phyloP scores from a whole-genome alignment of 179 eudicot species.

The Drosera spatulata region DNA sequence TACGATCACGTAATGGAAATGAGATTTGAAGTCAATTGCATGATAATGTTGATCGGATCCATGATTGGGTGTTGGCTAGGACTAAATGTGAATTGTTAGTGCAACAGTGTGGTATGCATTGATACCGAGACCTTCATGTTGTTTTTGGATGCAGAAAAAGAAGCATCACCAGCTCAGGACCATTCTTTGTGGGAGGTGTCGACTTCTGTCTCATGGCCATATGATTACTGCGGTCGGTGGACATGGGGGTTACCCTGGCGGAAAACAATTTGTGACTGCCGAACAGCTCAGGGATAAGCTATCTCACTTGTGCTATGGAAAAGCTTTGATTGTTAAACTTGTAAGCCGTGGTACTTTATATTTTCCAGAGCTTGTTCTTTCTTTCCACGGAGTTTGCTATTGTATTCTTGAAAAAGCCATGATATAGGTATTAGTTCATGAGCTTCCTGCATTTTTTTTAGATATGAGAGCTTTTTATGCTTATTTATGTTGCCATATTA shows the following conservation, averaged over 20 bases:
- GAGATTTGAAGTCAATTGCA: too few relatives aligned
- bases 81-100: too few relatives aligned
- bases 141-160: conserved; percentile 60
- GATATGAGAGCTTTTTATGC: too few relatives aligned
- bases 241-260: conserved; percentile 94
- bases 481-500: background rate
- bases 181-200: conserved; percentile 86
- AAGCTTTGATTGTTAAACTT: conserved; percentile 86
- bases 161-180: conserved; percentile 78
- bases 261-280: conserved; percentile 91
- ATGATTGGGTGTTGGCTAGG: too few relatives aligned
- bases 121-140: background rate
- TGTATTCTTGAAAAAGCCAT: too few relatives aligned
- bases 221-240: conserved; percentile 99
- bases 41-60: too few relatives aligned
- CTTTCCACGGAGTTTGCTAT: too few relatives aligned
- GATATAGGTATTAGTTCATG: too few relatives aligned
- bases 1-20: too few relatives aligned
- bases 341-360: conserved; percentile 18
- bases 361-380: too few relatives aligned
- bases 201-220: conserved; percentile 85
- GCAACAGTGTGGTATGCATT: too few relatives aligned
- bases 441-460: too few relatives aligned
- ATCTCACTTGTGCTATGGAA: conserved; percentile 85
- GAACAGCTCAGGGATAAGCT: conserved; percentile 87